Percentiles rank a stretch among this genome's conserved stretches.
These are phyloP conservation scores for Fusarium poae DNA, from an alignment of 2,329 filamentous ascomycete genomes.

Conservation along the genomic window DNA sequence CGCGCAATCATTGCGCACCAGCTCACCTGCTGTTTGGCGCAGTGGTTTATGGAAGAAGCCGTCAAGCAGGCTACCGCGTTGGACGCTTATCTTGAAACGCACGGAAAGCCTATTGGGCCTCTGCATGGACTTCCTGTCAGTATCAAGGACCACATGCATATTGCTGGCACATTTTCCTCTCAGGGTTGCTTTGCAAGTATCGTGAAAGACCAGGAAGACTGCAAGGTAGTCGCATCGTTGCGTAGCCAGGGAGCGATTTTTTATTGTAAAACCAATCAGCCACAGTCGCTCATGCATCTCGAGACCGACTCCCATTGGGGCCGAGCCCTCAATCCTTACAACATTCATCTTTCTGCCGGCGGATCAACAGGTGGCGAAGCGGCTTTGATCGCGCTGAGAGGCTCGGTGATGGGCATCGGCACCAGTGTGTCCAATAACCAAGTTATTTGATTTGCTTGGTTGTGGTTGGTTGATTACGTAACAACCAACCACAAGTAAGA, in stretches of 20 bases:
- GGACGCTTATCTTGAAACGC: conserved; percentile 20
- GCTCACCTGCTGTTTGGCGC: conserved; percentile 28
- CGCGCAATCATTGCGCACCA: conserved; percentile 31
- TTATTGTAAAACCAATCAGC: conserved; percentile 76
- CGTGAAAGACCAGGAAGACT: conserved; percentile 21
- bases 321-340: conserved; percentile 69
- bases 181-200: conserved; percentile 10
- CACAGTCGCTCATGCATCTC: conserved; percentile 60
- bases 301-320: conserved; percentile 71
- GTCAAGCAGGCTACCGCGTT: conserved; percentile 17
- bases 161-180: conserved; percentile 21
- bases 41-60: conserved; percentile 36
- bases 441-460: no score
- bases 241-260: conserved; percentile 72
- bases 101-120: conserved; percentile 23
- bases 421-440: no score
- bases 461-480: no score
- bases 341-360: conserved; percentile 68
- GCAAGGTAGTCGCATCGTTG: conserved; percentile 65
- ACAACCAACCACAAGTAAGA: no score
- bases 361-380: conserved; percentile 70
- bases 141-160: conserved; percentile 32
- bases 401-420: conserved; percentile 6
- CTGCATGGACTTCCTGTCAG: conserved; percentile 37
- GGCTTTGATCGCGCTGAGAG: conserved; percentile 52